A percentile compares a stretch with the other conserved stretches of the same genome.
Conservation (phyloP, 495 filamentous ascomycete genomes). For the Evernia prunastri region DNA sequence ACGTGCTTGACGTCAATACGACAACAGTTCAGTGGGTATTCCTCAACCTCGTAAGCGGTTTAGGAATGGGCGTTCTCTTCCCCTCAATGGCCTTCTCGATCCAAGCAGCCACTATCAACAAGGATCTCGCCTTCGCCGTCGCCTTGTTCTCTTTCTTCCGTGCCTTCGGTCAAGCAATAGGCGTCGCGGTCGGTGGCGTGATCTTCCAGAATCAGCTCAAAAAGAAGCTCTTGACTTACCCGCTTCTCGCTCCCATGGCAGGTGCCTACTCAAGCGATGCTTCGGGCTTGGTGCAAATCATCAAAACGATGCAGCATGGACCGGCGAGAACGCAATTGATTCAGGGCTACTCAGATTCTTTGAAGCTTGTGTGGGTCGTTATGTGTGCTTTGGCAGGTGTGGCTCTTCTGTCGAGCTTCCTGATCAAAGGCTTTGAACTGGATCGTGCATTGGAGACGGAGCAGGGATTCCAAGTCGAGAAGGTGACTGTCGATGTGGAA, state of each 20-base stretch:
- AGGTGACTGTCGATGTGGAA: conserved; percentile 23
- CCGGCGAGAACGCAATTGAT: conserved; percentile 41
- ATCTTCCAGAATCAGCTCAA: conserved; percentile 57
- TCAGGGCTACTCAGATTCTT: conserved; percentile 48
- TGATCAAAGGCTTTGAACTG: conserved; percentile 48
- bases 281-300: conserved; percentile 51
- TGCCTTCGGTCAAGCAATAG: conserved; percentile 50
- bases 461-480: conserved; percentile 39
- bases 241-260: conserved; percentile 40
- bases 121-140: conserved; percentile 49
- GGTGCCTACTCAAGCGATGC: conserved; percentile 49
- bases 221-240: conserved; percentile 38
- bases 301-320: conserved; percentile 46
- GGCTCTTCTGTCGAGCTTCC: conserved; percentile 44
- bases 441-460: conserved; percentile 45
- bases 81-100: conserved; percentile 38
- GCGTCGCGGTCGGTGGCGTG: conserved; percentile 51
- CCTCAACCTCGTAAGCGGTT: conserved; percentile 45
- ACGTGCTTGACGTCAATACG: conserved; percentile 42
- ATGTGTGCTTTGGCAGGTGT: conserved; percentile 48
- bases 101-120: conserved; percentile 44
- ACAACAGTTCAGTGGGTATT: conserved; percentile 44
- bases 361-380: conserved; percentile 52
- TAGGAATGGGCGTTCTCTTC: conserved; percentile 37
- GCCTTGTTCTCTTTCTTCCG: conserved; percentile 56